A percentile compares a stretch with the other conserved stretches of the same genome.
phyloP scores from a whole-genome alignment of 2,329 filamentous ascomycete species.

The Claviceps sp. region DNA sequence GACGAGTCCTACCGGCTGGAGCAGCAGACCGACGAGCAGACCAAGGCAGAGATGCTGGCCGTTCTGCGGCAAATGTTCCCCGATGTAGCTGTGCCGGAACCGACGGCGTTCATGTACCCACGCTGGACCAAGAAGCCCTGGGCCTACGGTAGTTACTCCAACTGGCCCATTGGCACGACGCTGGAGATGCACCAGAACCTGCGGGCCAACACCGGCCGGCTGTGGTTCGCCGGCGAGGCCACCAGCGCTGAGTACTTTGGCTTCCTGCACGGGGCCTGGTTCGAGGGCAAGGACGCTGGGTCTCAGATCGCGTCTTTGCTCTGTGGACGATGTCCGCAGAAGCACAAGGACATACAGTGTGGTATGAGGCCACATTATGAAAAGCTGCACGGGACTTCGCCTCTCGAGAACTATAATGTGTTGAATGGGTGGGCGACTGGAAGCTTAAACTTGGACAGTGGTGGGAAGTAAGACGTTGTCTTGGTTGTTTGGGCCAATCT shows the following conservation, averaged over 20 bases:
- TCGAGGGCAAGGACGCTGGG: conserved; percentile 38
- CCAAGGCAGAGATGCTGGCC: conserved; percentile 40
- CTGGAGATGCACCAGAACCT: conserved; percentile 55
- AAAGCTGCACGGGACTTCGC: conserved; percentile 19
- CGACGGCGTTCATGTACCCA: conserved; percentile 48
- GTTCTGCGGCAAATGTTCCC: conserved; percentile 51
- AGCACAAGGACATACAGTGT: conserved; percentile 7
- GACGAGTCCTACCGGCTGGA: conserved; percentile 45
- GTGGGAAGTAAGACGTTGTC: not conserved
- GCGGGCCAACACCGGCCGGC: conserved; percentile 44
- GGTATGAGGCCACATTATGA: conserved; percentile 12
- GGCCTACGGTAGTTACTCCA: conserved; percentile 50
- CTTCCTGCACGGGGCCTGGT: conserved; percentile 50
- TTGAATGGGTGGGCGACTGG: conserved; percentile 24
- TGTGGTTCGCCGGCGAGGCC: conserved; percentile 55
- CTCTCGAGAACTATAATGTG: conserved; percentile 17
- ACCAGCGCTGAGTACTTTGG: conserved; percentile 51
- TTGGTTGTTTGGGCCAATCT: not conserved
- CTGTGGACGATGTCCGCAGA: conserved; percentile 8
- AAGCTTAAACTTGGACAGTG: conserved; percentile 14
- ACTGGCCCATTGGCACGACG: conserved; percentile 51
- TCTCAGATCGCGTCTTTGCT: conserved; percentile 24
- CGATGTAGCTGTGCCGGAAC: conserved; percentile 40
- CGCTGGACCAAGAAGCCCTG: conserved; percentile 19
- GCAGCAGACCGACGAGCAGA: conserved; percentile 43